Percentiles rank a stretch among this genome's conserved stretches.
phyloP scores from a whole-genome alignment of 768 basidiomycete species.

The Chalciporus chontae region DNA sequence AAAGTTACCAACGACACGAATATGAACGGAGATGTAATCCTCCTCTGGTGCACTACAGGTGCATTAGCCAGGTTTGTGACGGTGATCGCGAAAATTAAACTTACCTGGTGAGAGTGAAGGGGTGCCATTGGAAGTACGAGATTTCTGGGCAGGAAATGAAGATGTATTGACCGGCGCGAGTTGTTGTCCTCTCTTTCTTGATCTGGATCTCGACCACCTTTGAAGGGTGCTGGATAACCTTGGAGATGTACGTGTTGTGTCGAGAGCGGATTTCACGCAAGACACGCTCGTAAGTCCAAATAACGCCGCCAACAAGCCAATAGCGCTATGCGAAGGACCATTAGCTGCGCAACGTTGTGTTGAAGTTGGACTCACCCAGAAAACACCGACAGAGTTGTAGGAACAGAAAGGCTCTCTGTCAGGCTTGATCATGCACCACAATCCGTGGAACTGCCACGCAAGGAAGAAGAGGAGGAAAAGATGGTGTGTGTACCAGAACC shows the following conservation, averaged over 20 bases:
- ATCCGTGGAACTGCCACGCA: slow-evolving; percentile 91
- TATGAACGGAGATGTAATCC: slow-evolving; percentile 91
- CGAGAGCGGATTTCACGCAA: slow-evolving; percentile 89
- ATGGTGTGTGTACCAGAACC: slow-evolving; percentile 88
- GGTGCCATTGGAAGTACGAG: slow-evolving; percentile 96
- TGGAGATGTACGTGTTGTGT: slow-evolving; percentile 89
- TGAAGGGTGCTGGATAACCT: slow-evolving; percentile 93
- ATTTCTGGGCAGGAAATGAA: slow-evolving; percentile 89
- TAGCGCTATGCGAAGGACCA: slow-evolving; percentile 54
- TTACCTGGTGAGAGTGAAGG: slow-evolving; percentile 88
- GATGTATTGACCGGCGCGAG: slow-evolving; percentile 88
- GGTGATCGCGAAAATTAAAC: slow-evolving; percentile 1
- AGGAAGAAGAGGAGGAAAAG: slow-evolving; percentile 92
- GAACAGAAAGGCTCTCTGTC: slow-evolving; percentile 88
- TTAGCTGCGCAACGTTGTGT: slow-evolving; percentile 2
- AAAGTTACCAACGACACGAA: slow-evolving; percentile 91
- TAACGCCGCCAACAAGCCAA: slow-evolving; percentile 83
- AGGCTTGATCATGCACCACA: slow-evolving; percentile 96
- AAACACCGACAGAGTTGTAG: slow-evolving; percentile 81
- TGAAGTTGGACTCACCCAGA: slow-evolving; percentile 67
- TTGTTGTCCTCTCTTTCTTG: slow-evolving; percentile 89
- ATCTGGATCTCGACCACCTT: slow-evolving; percentile 95
- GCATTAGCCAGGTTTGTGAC: not conserved
- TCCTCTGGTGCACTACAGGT: slow-evolving; percentile 80
- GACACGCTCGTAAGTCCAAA: slow-evolving; percentile 86